Percentiles rank a stretch among this genome's conserved stretches.
These are phyloP conservation scores for Lactifluus hygrophoroides DNA, from an alignment of 768 basidiomycete genomes.

Conservation along the genomic window DNA sequence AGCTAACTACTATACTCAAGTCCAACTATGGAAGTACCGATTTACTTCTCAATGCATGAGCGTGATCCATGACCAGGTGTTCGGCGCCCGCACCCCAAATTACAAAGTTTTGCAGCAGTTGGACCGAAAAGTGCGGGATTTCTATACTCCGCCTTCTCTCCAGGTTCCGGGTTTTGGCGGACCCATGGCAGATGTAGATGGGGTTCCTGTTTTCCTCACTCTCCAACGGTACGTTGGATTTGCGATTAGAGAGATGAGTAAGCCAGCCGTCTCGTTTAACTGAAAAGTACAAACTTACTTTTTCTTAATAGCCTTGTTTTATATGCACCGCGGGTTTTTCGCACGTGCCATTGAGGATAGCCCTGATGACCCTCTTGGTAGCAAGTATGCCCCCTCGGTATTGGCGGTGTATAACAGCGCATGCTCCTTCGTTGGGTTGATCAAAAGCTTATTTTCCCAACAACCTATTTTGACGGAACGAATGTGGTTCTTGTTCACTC, in stretches of 20 bases:
- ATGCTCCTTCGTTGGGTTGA: conserved; percentile 56
- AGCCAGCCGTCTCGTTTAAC: conserved; percentile 20
- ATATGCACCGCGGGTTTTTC: conserved; percentile 71
- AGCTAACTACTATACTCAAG: conserved; percentile 28
- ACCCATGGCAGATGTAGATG: conserved; percentile 32
- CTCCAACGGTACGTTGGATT: conserved; percentile 62
- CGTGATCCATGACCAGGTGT: conserved; percentile 58
- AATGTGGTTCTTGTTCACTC: conserved; percentile 66
- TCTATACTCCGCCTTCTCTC: conserved; percentile 56
- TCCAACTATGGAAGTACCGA: conserved; percentile 61
- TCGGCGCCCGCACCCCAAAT: conserved; percentile 51
- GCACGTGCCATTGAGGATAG: conserved; percentile 58
- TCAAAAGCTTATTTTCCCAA: conserved; percentile 56
- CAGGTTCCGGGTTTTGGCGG: conserved; percentile 56
- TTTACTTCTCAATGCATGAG: conserved; percentile 55
- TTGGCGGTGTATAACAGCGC: conserved; percentile 64
- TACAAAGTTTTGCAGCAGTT: conserved; percentile 57
- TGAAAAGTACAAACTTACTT: not conserved
- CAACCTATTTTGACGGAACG: conserved; percentile 58
- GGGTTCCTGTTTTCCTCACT: conserved; percentile 46
- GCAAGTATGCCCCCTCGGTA: conserved; percentile 60
- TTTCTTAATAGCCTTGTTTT: conserved; percentile 51
- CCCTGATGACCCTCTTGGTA: conserved; percentile 56
- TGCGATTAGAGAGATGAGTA: conserved; percentile 62
- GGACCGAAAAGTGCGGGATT: conserved; percentile 55